A percentile compares a stretch with the other conserved stretches of the same genome.
These are phyloP conservation scores for Pseudozyma tsukubaensis DNA, from an alignment of 1,284 basidiomycete species.

Conservation along the genomic window DNA sequence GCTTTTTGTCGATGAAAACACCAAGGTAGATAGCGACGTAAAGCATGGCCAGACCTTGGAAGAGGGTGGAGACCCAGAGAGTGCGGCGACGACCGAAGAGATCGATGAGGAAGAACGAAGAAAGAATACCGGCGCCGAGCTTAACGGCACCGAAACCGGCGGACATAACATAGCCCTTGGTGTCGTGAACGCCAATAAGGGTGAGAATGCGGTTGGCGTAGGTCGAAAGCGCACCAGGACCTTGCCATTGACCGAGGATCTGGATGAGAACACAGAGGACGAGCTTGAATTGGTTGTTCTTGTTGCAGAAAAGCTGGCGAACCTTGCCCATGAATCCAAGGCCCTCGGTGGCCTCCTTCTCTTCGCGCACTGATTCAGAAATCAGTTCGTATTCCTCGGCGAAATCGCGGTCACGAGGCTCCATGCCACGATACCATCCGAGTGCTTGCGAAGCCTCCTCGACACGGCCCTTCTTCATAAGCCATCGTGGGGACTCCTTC, in stretches of 20 bases:
- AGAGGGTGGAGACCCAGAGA: constrained; percentile 34
- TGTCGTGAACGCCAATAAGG: constrained; percentile 41
- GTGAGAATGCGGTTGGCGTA: constrained; percentile 49
- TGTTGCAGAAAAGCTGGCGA: constrained; percentile 31
- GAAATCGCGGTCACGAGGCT: constrained; percentile 32
- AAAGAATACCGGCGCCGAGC: constrained; percentile 44
- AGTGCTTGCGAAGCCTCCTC: constrained; percentile 76
- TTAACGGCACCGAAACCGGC: constrained; percentile 51
- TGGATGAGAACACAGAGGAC: constrained; percentile 39
- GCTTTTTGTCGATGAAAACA: constrained; percentile 38
- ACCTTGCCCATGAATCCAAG: constrained; percentile 35
- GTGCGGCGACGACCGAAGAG: constrained; percentile 49
- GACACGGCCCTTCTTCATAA: constrained; percentile 77
- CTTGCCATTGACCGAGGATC: constrained; percentile 46
- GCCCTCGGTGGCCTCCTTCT: constrained; percentile 39
- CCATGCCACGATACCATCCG: constrained; percentile 43
- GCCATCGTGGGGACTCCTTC: constrained; percentile 83
- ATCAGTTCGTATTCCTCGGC: constrained; percentile 47
- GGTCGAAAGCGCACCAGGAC: constrained; percentile 47
- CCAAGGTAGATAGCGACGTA: constrained; percentile 49
- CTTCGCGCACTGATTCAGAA: constrained; percentile 35
- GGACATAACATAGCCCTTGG: constrained; percentile 42
- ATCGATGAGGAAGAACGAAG: constrained; percentile 51
- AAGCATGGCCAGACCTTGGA: constrained; percentile 48
- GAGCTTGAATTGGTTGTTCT: constrained; percentile 54